Evolutionary conservation across 805 yeast species (phyloP), one percentile per base, ranked within the genome.

Genomic region (Pichia deserticola): DNA sequence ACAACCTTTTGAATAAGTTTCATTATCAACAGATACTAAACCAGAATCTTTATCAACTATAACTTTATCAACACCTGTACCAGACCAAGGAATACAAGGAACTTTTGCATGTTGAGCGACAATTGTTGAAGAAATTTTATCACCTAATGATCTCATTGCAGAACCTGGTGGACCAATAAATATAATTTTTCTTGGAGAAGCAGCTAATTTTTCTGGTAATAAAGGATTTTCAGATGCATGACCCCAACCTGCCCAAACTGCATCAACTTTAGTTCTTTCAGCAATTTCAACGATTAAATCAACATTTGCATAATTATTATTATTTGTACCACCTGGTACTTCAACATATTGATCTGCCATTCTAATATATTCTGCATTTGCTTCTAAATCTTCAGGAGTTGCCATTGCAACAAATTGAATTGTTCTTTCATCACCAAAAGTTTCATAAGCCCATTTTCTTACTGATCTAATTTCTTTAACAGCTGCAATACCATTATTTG

Each of bases 191-290:
- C 89, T 85, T 53, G 90, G 89, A 20, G 97, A 89, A n/a, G 84
- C 84, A 13, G 98, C 97, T 66, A 93, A 77, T 69, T 78, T 81
- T 70, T 93, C 99, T 32, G 99, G 99, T 57, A 93, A 79, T 43
- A 74, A 68, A 30, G 99, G 99, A 72, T 95, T 92, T 74, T 93
- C 99, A n/a, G 97, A 88, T 32, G 99, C 99, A 67, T 95, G 99
- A 62, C 99, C 99, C 99, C 99, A 93, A 62, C 99, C 99, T 36
- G 99, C 99, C 99, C 99, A 93, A 51, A 93, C 99, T 29, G 99
- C 99, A 67, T 93, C 96, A 50, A 87, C 97, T 57, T 88, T 81
- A 41, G 95, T 85, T 73, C 97, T 85, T 73, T 93, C 99, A 36
- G 99, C 99, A 44, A 93, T 75, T 62, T 93, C 99, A 44, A 93